Percentiles rank a stretch among this genome's conserved stretches.
Conservation (phyloP, 2,329 filamentous ascomycete species). For the Ilyonectria destructans region DNA sequence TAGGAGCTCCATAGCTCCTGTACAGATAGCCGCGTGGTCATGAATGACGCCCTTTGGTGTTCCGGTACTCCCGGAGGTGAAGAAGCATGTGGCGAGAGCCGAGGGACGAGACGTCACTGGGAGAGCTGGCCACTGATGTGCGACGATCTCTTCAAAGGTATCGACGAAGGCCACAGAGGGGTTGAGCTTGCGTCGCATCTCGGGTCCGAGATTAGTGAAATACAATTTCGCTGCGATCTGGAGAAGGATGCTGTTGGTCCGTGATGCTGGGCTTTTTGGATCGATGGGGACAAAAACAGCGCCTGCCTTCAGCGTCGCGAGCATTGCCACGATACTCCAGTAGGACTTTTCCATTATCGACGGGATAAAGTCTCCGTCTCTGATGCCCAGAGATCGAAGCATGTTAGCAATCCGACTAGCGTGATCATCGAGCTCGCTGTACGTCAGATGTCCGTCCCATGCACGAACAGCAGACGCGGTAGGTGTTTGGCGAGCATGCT, state of each 20-base stretch:
- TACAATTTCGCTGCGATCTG: slow-evolving; percentile 32
- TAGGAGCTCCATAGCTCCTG: slow-evolving; percentile 27
- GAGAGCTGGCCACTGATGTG: slow-evolving; percentile 14
- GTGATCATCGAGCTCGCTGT: slow-evolving; percentile 26
- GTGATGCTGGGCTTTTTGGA: slow-evolving; percentile 30
- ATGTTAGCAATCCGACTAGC: slow-evolving; percentile 25
- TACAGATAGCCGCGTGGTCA: slow-evolving; percentile 31
- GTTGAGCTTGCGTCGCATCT: slow-evolving; percentile 34
- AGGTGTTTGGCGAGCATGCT: slow-evolving; percentile 12
- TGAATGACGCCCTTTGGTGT: slow-evolving; percentile 24
- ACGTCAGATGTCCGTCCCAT: slow-evolving; percentile 26
- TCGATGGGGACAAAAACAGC: slow-evolving; percentile 35
- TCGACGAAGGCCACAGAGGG: slow-evolving; percentile 27
- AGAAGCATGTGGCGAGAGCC: slow-evolving; percentile 34
- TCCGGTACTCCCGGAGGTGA: slow-evolving; percentile 23
- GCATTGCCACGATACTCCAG: slow-evolving; percentile 26
- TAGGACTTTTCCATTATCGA: slow-evolving; percentile 31
- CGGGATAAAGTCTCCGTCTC: slow-evolving; percentile 26
- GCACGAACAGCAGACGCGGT: slow-evolving; percentile 21
- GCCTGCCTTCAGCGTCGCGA: slow-evolving; percentile 31
- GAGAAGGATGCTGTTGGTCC: slow-evolving; percentile 32
- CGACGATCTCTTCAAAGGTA: slow-evolving; percentile 24
- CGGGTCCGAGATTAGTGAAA: slow-evolving; percentile 29
- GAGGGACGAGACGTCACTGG: slow-evolving; percentile 20
- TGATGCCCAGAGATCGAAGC: slow-evolving; percentile 20